phyloP scores from a whole-genome alignment of 1,284 basidiomycete genomes.

The Cystobasidium sp. region DNA sequence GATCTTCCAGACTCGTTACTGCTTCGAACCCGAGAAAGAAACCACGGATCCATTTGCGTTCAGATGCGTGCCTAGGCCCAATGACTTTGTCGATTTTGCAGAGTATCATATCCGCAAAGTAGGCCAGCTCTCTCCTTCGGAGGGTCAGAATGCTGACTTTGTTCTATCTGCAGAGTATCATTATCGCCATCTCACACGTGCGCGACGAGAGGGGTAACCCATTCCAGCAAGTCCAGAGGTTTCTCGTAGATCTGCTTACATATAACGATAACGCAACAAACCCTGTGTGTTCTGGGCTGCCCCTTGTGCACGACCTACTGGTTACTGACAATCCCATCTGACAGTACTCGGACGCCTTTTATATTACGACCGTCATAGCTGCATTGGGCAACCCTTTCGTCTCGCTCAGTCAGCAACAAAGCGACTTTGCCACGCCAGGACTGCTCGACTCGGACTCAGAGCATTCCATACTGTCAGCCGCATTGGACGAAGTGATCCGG shows the following conservation, averaged over 20 bases:
- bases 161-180: slow-evolving; percentile 61
- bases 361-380: slow-evolving; percentile 84
- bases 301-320: slow-evolving; percentile 25
- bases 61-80: slow-evolving; percentile 85
- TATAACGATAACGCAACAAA: slow-evolving; percentile 97
- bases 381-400: slow-evolving; percentile 77
- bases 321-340: not conserved
- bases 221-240: slow-evolving; percentile 82
- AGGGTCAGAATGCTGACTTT: not conserved
- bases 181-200: slow-evolving; percentile 80
- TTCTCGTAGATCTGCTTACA: slow-evolving; percentile 84
- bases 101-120: slow-evolving; percentile 90
- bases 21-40: slow-evolving; percentile 79
- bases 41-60: slow-evolving; percentile 80
- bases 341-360: slow-evolving; percentile 88
- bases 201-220: slow-evolving; percentile 81
- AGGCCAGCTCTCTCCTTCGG: not conserved
- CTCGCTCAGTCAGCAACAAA: slow-evolving; percentile 59
- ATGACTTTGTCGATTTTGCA: slow-evolving; percentile 87
- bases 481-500: slow-evolving; percentile 79
- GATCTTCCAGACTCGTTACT: slow-evolving; percentile 84
- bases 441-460: not conserved
- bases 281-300: slow-evolving; percentile 47
- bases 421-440: slow-evolving; percentile 18
- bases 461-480: slow-evolving; percentile 65